Base-by-base conservation (phyloP, 352 stramenopile genomes). In the Phytophthora megakarya region DNA sequence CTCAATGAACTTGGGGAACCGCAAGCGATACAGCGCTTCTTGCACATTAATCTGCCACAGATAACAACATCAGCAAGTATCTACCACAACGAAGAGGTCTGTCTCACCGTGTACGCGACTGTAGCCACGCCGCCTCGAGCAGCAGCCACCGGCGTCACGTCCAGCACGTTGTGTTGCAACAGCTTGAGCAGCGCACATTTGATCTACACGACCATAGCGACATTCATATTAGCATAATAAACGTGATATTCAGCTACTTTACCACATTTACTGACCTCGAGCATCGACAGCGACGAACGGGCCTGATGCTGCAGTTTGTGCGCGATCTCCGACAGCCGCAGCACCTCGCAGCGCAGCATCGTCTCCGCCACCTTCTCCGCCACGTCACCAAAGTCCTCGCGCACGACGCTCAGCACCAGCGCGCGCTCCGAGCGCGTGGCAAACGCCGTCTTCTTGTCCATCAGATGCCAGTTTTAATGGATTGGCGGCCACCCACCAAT, bases 1-100 rank as follows among this genome's bases (percentile, higher is more conserved):
- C 70, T 96, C 80, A 12, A 93, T 85, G 60, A 95, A 96, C 67
- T 81, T 90, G 19, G 85, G 82, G 57, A 96, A 96, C 19, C 85
- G 88, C 68, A 96, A 53, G 5, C 88, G 81, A 32, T 93, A 90
- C n/a, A 95, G 68, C 22, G 78, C 81, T 54, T 96, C 88, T 39
- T 83, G 75, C 53, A 92, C 80, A 46, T 93, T 92, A 32, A 95
- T 85, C 81, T 93, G 48, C 30, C 46, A 46, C 33, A 54, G 43
- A 38, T 22, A 56, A 58, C 19, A 40, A 56, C 22, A 42, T 54
- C 40, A 61, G 7, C 19, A 52, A 38, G 30, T 26, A 45, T 37
- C 32, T 22, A 3, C 25, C 23, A 61, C 15, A 44, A 51, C 42
- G 44, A 46, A 67, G 8, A 54, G 42, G 13, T 38, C 1, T 8